Conservation (phyloP, 106 monocot species). For the Alisma plantagoaquatica region DNA sequence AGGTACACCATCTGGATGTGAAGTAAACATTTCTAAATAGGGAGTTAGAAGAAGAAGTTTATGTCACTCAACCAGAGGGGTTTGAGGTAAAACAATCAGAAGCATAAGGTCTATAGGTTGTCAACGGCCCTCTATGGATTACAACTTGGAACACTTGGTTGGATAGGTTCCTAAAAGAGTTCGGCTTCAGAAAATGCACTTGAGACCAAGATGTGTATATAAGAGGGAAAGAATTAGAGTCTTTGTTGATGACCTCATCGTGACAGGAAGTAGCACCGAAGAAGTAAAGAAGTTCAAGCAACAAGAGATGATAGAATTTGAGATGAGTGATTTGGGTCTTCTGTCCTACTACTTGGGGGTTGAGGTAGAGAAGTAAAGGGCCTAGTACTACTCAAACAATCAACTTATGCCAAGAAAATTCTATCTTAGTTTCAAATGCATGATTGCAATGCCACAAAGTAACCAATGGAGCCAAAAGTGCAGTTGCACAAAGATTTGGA, state of each 20-base stretch:
- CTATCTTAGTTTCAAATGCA: not conserved
- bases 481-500: slow-evolving; percentile 1
- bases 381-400: not conserved
- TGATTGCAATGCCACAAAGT: slow-evolving; percentile 3
- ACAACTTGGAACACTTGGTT: not conserved
- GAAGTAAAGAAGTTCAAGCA: not conserved
- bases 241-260: not conserved
- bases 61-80: not conserved
- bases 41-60: not conserved
- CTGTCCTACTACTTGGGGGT: slow-evolving; percentile 6
- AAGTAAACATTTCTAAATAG: slow-evolving; percentile 9
- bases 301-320: not conserved
- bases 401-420: slow-evolving; percentile 10
- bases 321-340: slow-evolving; percentile 4
- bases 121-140: slow-evolving; percentile 7
- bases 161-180: not conserved
- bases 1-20: slow-evolving; percentile 3
- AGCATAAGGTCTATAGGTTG: slow-evolving; percentile 1
- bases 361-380: slow-evolving; percentile 6
- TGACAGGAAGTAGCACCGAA: not conserved
- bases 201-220: not conserved
- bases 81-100: not conserved
- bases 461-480: slow-evolving; percentile 1
- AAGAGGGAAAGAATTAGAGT: not conserved
- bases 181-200: not conserved